Base-by-base conservation (phyloP, 345 rosid genomes). In the Anacardium occidentale region DNA sequence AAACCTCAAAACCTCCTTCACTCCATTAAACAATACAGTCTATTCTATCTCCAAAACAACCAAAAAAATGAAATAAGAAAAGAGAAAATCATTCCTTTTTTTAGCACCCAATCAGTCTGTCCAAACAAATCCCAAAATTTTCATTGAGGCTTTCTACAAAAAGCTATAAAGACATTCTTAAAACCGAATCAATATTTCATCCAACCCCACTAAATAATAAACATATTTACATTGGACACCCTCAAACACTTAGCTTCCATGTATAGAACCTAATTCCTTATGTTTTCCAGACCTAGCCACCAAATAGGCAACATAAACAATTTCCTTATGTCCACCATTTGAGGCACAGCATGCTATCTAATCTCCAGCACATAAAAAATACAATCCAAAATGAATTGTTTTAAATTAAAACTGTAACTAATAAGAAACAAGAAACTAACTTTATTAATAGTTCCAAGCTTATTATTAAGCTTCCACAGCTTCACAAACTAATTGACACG, bases 81-180 rank as follows among this genome's bases (percentile, higher is more conserved):
- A 37, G 9, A 37, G 42, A 8, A 37, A 37, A 37, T 37, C 42
- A 37, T 37, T 58, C 44, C 12, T 18, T 52, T 55, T 32, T 66
- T 66, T 32, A 51, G 59, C 70, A 66, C 29, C 32, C 63, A 55
- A 58, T 42, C 71, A 15, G 13, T 22, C 63, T 24, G 40, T 70
- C 64, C 62, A 58, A 57, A 58, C 17, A 2, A 56, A 45, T 44
- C 44, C 42, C n/a, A 51, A 10, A 47, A 20, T 32, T 22, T n/a
- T 21, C n/a, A 32, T 22, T 0, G 9, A 5, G 25, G 54, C 62
- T 54, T 9, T 58, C n/a, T 24, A 10, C 2, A 20, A 45, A 45
- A 69, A 25, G 21, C 42, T 2, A 15, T 58, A 6, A 44, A n/a
- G 58, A 25, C 0, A 5, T 3, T 22, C 21, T 5, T 2, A 3